These are phyloP conservation scores for Schrenkiella parvula DNA, from an alignment of 345 rosid genomes.

Conservation along the genomic window DNA sequence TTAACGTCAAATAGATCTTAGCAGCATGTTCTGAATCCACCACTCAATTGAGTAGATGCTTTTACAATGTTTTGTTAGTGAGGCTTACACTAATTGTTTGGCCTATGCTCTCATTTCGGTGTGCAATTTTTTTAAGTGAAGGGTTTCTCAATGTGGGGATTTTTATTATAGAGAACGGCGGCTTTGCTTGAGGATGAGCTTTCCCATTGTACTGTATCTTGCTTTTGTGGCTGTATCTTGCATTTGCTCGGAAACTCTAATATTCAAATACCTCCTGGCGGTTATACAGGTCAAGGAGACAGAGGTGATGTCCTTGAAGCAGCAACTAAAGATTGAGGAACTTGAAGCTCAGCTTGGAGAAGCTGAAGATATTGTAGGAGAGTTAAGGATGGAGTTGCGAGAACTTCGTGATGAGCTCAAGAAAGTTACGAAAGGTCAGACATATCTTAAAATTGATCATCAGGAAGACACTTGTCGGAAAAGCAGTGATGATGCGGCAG, in stretches of 20 bases:
- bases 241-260: neutral
- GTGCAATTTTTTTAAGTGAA: neutral
- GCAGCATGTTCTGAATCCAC: neutral
- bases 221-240: conserved; percentile 6
- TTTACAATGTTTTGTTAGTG: neutral
- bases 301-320: conserved; percentile 44
- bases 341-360: conserved; percentile 84
- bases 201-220: neutral
- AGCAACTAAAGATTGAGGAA: conserved; percentile 63
- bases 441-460: conserved; percentile 6
- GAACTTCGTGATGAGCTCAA: conserved; percentile 60
- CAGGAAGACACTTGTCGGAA: neutral
- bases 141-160: neutral
- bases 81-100: neutral
- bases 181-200: neutral
- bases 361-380: conserved; percentile 78
- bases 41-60: neutral
- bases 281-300: conserved; percentile 63
- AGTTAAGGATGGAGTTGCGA: conserved; percentile 68
- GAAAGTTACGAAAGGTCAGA: conserved; percentile 29
- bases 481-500: conserved; percentile 29
- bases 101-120: neutral
- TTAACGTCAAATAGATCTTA: neutral
- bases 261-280: neutral
- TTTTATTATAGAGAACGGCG: neutral